These are phyloP conservation scores for Balakata baccata DNA, from an alignment of 345 rosid genomes.

Conservation along the genomic window DNA sequence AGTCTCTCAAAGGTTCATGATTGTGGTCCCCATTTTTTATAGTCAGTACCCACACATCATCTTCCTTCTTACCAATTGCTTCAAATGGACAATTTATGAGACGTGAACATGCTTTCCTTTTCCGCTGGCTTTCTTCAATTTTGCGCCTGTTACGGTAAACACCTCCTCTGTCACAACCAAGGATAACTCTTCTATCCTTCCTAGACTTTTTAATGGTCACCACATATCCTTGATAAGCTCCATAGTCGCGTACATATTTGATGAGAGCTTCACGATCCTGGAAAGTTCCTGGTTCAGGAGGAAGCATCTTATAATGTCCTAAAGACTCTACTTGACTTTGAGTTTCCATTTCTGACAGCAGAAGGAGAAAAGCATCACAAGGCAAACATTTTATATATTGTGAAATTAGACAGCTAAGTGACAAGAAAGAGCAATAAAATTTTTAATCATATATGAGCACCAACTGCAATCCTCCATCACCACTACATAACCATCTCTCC, in stretches of 20 bases:
- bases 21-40: constrained; percentile 42
- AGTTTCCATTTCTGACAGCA: constrained; percentile 19
- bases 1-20: constrained; percentile 43
- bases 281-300: constrained; percentile 39
- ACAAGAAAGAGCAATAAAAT: not conserved
- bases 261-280: constrained; percentile 43
- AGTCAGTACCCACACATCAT: constrained; percentile 39
- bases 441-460: not conserved
- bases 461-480: not conserved
- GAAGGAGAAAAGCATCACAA: constrained; percentile 10
- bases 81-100: constrained; percentile 52
- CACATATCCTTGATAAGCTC: constrained; percentile 46
- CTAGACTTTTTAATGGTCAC: constrained; percentile 51
- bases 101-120: constrained; percentile 44
- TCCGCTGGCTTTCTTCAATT: constrained; percentile 47
- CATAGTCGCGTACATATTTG: constrained; percentile 40
- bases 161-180: constrained; percentile 53
- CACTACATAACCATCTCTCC: not conserved
- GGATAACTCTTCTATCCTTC: constrained; percentile 47
- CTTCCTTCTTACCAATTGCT: constrained; percentile 43
- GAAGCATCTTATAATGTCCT: constrained; percentile 37
- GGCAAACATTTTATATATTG: not conserved
- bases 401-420: not conserved
- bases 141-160: constrained; percentile 47
- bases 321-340: constrained; percentile 21